These are phyloP conservation scores for Beauveria bassiana DNA, from an alignment of 2,329 filamentous ascomycete genomes.

Conservation along the genomic window DNA sequence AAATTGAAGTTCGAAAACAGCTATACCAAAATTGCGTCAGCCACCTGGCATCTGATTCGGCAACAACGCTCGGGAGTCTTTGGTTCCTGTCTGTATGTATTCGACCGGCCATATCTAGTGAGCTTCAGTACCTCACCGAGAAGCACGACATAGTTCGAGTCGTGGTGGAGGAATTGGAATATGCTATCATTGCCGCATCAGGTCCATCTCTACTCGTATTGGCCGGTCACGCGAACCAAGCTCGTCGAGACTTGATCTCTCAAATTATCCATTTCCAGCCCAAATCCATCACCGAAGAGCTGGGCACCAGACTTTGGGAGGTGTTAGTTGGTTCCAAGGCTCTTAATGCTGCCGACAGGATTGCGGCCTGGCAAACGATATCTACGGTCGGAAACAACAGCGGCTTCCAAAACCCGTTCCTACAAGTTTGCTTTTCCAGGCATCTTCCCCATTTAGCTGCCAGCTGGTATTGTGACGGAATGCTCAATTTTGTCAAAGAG, in stretches of 20 bases:
- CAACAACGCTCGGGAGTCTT: constrained; percentile 64
- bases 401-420: constrained; percentile 46
- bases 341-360: constrained; percentile 51
- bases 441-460: constrained; percentile 52
- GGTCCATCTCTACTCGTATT: constrained; percentile 24
- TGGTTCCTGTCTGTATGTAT: constrained; percentile 51
- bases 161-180: constrained; percentile 57
- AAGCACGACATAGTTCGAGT: constrained; percentile 56
- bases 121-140: constrained; percentile 49
- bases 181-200: constrained; percentile 31
- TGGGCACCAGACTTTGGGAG: constrained; percentile 62
- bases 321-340: constrained; percentile 60
- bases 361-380: constrained; percentile 63
- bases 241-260: constrained; percentile 49
- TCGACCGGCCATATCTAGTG: constrained; percentile 36
- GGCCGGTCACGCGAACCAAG: constrained; percentile 40
- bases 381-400: constrained; percentile 34
- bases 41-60: constrained; percentile 57
- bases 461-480: constrained; percentile 50
- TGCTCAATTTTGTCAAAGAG: constrained; percentile 55
- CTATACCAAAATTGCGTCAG: constrained; percentile 61
- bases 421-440: constrained; percentile 43
- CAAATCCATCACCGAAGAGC: constrained; percentile 50
- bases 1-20: constrained; percentile 45
- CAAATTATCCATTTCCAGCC: constrained; percentile 55